Base-by-base conservation (phyloP, 2,329 filamentous ascomycete species). In the Passalora sequoiae region DNA sequence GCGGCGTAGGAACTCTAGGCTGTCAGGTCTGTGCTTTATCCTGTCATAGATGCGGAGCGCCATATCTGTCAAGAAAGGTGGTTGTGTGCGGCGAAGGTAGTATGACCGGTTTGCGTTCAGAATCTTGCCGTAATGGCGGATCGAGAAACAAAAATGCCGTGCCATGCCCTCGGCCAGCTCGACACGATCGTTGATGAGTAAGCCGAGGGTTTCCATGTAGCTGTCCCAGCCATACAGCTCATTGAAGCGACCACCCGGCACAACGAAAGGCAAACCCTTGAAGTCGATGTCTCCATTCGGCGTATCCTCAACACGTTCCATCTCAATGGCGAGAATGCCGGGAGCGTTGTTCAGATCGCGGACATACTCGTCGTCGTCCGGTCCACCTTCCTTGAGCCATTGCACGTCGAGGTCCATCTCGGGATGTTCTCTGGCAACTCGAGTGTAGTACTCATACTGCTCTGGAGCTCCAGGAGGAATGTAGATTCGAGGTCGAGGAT, bases 211-310 rank as follows among this genome's bases (percentile, higher is more conserved):
- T 65, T 91, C 87, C 89, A 98, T 97, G 72, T 97, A 98, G 64
- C 89, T 96, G 68, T 98, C 92, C 92, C 92, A 98, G 35, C 91
- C 91, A 63, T 98, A 98, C 16, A 98, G 70, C 66, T 98, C 92
- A 67, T 98, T 98, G 80, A 98, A 98, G 21, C 92, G 81, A 17
- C 92, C 92, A 47, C 92, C 92, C 0, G 92, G 92, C 3, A 98
- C 92, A n/a, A 97, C 89, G 58, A 97, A 98, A 0, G 92, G 91
- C 46, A 94, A 74, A 3, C 92, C 92, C 25, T 76, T 75, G 29
- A 94, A 71, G 3, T 84, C 84, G 49, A 78, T 80, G 62, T 85
- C 75, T 28, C 83, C 83, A 3, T 84, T 85, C 17, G 70, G 70
- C 4, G 78, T 77, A 57, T 94, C 78, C 9, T 68, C 71, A 30